Evolutionary conservation across 2,329 filamentous ascomycete genomes (phyloP).

Genomic region (Trichoderma polysporum): DNA sequence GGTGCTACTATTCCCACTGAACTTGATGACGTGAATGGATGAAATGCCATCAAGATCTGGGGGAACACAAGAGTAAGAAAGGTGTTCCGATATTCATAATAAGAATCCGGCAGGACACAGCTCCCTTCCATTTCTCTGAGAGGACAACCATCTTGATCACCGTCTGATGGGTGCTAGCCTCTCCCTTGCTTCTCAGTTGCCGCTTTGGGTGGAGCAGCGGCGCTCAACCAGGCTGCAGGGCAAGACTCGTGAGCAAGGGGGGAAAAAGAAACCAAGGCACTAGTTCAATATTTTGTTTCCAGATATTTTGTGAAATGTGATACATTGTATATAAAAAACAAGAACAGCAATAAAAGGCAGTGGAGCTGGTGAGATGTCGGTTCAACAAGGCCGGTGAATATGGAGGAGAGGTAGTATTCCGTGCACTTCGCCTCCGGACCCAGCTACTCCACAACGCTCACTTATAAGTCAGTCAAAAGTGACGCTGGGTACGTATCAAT

Average conservation of each 20-base stretch:
- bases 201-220: background rate
- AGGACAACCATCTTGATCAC: background rate
- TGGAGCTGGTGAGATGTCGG: background rate
- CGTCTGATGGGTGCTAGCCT: background rate
- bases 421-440: background rate
- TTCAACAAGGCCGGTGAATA: background rate
- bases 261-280: background rate
- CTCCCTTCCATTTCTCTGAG: background rate
- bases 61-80: background rate
- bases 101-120: background rate
- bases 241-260: background rate
- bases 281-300: background rate
- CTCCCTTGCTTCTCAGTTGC: conserved; percentile 5
- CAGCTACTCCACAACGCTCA: background rate
- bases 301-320: background rate
- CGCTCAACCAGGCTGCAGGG: conserved; percentile 6
- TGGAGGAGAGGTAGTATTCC: background rate
- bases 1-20: background rate
- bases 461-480: background rate
- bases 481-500: background rate
- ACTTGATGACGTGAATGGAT: background rate
- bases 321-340: background rate
- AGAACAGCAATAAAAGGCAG: background rate
- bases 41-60: background rate
- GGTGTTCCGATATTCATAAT: background rate